Evolutionary conservation across 1,139 yeast species (phyloP), one percentile per base, ranked within the genome.

Genomic region (Taphrina communis): DNA sequence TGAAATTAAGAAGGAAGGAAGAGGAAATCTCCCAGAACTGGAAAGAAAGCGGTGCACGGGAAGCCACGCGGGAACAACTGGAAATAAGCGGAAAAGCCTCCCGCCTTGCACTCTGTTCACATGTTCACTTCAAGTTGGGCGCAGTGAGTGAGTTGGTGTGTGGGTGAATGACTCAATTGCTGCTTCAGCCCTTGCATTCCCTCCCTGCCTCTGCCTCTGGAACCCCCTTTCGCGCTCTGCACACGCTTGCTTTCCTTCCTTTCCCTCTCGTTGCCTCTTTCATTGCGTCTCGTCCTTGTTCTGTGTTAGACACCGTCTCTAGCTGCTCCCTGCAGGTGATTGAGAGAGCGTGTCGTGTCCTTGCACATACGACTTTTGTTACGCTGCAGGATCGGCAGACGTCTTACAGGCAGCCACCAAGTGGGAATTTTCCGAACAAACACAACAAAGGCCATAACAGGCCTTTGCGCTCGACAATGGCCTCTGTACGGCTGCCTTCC

Each of bases 401-500:
- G n/a, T 7, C 19, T 8, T 44, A n/a, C 12, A 14, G n/a, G 9
- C 48, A 44, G 48, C 48, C 48, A 44, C 48, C 31, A 25, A 44
- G 48, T 44, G n/a, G 42, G n/a, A 44, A 44, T 14, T 12, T 44
- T n/a, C n/a, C 48, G 19, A 50, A 50, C 12, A 21, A 50, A 50
- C 36, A 50, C 53, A 50, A 50, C 53, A 50, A 50, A 21, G 53
- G 53, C 53, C 21, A 25, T 21, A 50, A 19, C 12, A 11, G 21
- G n/a, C 31, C n/a, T 21, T 50, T 8, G n/a, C 36, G 36, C 48
- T 17, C 36, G 36, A 11, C 53, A 25, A 50, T 50, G 53, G 53
- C 53, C 36, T 50, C 53, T n/a, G 36, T 50, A 50, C 53, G 21
- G 36, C 36, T 50, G 53, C 53, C 53, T 11, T 50, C 53, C 11